phyloP scores from a whole-genome alignment of 495 filamentous ascomycete genomes.

The Aspergillus mulundensis region DNA sequence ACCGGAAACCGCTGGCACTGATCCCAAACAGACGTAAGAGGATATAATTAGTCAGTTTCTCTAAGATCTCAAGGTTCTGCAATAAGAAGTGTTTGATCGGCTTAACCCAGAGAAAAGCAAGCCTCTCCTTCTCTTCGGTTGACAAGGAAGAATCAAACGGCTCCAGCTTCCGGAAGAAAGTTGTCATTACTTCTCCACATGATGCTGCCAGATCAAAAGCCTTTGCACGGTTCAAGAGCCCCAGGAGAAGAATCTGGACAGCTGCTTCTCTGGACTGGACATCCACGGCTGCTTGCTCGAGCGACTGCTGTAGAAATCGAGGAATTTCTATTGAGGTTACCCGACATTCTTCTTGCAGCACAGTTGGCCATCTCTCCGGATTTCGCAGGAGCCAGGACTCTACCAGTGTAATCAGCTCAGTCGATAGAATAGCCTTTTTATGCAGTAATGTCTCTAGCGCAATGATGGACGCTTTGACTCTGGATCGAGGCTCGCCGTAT shows the following conservation, averaged over 20 bases:
- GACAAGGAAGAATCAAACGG: constrained; percentile 25
- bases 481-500: constrained; percentile 36
- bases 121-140: constrained; percentile 1
- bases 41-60: constrained; percentile 67
- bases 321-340: constrained; percentile 22
- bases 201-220: constrained; percentile 58
- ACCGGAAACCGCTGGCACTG: constrained; percentile 48
- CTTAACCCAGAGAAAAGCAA: constrained; percentile 33
- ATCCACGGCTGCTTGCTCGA: constrained; percentile 8
- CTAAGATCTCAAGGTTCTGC: constrained; percentile 51
- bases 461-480: constrained; percentile 38
- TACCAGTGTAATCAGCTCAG: constrained; percentile 29
- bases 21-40: constrained; percentile 66
- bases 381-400: constrained; percentile 33
- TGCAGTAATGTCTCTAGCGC: constrained; percentile 41
- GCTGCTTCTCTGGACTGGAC: constrained; percentile 15
- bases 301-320: constrained; percentile 12
- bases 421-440: constrained; percentile 29
- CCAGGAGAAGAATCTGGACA: constrained; percentile 31
- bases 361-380: constrained; percentile 25
- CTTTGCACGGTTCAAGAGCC: constrained; percentile 35
- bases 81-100: constrained; percentile 37
- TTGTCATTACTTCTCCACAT: constrained; percentile 60
- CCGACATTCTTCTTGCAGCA: constrained; percentile 31
- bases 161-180: constrained; percentile 48